These are phyloP conservation scores for Chlamydomonas urium DNA, from an alignment of 139 green algal species.

Conservation along the genomic window DNA sequence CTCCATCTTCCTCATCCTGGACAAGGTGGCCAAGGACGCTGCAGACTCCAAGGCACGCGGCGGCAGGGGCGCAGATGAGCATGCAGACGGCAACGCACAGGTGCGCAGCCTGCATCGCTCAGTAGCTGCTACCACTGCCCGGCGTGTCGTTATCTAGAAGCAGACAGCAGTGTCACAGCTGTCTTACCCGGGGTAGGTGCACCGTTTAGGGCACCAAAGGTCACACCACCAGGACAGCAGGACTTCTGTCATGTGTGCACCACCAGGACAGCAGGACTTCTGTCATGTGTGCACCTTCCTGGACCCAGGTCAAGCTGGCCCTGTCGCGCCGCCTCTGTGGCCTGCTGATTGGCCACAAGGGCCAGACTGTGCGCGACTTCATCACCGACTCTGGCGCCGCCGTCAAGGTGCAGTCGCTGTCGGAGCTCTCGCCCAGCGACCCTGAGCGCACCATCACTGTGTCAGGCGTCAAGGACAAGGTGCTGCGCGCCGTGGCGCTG, in stretches of 20 bases:
- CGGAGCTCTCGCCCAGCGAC: slow-evolving; percentile 48
- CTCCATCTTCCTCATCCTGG: slow-evolving; percentile 57
- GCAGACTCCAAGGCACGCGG: not conserved
- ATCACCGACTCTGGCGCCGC: slow-evolving; percentile 53
- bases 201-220: no score
- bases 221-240: no score
- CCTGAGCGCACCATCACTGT: slow-evolving; percentile 51
- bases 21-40: slow-evolving; percentile 42
- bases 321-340: slow-evolving; percentile 54
- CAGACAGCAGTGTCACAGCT: no score
- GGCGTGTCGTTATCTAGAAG: no score
- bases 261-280: no score
- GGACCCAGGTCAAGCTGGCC: slow-evolving; percentile 52
- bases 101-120: not conserved
- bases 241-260: no score
- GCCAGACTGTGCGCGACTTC: slow-evolving; percentile 58
- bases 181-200: no score
- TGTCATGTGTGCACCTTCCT: no score
- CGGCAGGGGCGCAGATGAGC: not conserved
- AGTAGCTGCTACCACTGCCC: no score
- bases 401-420: slow-evolving; percentile 54
- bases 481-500: slow-evolving; percentile 51
- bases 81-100: not conserved
- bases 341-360: slow-evolving; percentile 57
- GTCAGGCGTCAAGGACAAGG: slow-evolving; percentile 35